Evolutionary conservation across 2,329 filamentous ascomycete genomes (phyloP).

Genomic region (Cadophora malorum): DNA sequence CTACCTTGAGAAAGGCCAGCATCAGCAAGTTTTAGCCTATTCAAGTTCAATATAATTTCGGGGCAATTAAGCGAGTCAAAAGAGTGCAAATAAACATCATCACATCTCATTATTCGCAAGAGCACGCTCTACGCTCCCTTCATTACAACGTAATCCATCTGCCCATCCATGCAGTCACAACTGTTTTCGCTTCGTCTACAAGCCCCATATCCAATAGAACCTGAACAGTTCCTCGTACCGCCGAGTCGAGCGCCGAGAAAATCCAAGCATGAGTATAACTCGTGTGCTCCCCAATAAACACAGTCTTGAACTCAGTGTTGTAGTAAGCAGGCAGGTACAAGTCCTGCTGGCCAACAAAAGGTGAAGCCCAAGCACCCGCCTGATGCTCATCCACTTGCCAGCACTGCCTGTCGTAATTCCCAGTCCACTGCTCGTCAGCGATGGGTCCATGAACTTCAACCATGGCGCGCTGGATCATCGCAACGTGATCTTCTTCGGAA

Average conservation of each 20-base stretch:
- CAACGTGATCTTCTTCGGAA: slow-evolving; percentile 65
- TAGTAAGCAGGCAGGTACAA: slow-evolving; percentile 77
- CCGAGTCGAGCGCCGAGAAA: slow-evolving; percentile 69
- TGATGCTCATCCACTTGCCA: slow-evolving; percentile 69
- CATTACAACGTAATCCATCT: slow-evolving; percentile 54
- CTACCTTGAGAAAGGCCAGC: neutral
- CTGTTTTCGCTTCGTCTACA: slow-evolving; percentile 72
- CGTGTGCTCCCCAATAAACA: slow-evolving; percentile 74
- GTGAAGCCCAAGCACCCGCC: slow-evolving; percentile 66
- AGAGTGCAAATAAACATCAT: neutral
- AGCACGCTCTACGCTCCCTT: neutral
- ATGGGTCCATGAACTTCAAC: slow-evolving; percentile 69
- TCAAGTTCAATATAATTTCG: no score
- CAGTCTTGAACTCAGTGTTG: slow-evolving; percentile 66
- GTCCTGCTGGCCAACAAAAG: slow-evolving; percentile 69
- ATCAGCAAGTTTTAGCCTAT: neutral
- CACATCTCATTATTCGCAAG: neutral
- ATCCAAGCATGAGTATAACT: slow-evolving; percentile 77
- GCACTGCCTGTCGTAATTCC: slow-evolving; percentile 68
- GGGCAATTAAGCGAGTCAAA: neutral
- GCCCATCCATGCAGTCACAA: slow-evolving; percentile 71
- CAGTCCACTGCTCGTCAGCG: slow-evolving; percentile 67
- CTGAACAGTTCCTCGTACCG: slow-evolving; percentile 69
- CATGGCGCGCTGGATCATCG: slow-evolving; percentile 69
- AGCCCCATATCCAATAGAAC: slow-evolving; percentile 68